Percentiles rank a stretch among this genome's conserved stretches.
phyloP scores from a whole-genome alignment of 2,329 filamentous ascomycete genomes.

The Trichoderma harzianum region DNA sequence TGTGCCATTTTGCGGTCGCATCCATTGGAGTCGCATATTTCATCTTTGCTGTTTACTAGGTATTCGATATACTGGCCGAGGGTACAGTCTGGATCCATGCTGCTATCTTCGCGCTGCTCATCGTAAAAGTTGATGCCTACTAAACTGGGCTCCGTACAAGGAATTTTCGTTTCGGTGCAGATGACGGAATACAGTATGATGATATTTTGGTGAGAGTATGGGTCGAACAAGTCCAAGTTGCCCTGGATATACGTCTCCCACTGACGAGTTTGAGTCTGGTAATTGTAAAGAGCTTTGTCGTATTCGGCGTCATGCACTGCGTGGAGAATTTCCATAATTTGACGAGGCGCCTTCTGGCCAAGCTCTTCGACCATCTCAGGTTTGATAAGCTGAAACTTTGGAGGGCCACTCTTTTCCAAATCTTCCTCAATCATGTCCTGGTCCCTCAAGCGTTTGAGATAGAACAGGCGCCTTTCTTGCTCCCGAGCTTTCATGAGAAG shows the following conservation, averaged over 20 bases:
- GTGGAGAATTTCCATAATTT: slow-evolving; percentile 89
- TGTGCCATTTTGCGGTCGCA: slow-evolving; percentile 88
- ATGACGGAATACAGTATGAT: slow-evolving; percentile 91
- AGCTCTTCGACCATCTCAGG: slow-evolving; percentile 92
- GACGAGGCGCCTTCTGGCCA: slow-evolving; percentile 73
- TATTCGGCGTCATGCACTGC: slow-evolving; percentile 97
- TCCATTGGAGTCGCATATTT: slow-evolving; percentile 75
- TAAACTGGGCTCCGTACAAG: slow-evolving; percentile 87
- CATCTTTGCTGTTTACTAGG: slow-evolving; percentile 70
- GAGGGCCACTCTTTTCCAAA: slow-evolving; percentile 60
- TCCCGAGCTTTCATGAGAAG: slow-evolving; percentile 88
- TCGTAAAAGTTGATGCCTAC: slow-evolving; percentile 91
- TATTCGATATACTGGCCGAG: slow-evolving; percentile 95
- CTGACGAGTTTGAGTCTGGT: slow-evolving; percentile 88
- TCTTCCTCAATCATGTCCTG: slow-evolving; percentile 61
- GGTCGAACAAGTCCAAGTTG: slow-evolving; percentile 86
- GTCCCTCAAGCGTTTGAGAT: slow-evolving; percentile 78
- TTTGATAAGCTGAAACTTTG: slow-evolving; percentile 84
- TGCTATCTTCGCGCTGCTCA: slow-evolving; percentile 72
- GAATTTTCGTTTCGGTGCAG: slow-evolving; percentile 89
- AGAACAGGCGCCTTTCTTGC: slow-evolving; percentile 78
- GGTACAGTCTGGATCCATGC: slow-evolving; percentile 82
- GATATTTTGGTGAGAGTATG: slow-evolving; percentile 93
- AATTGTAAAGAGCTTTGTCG: slow-evolving; percentile 89
- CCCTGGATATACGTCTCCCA: slow-evolving; percentile 95